Evolutionary conservation across 75 land plant genomes (phyloP).

Genomic region (Sequoiadendron giganteum): DNA sequence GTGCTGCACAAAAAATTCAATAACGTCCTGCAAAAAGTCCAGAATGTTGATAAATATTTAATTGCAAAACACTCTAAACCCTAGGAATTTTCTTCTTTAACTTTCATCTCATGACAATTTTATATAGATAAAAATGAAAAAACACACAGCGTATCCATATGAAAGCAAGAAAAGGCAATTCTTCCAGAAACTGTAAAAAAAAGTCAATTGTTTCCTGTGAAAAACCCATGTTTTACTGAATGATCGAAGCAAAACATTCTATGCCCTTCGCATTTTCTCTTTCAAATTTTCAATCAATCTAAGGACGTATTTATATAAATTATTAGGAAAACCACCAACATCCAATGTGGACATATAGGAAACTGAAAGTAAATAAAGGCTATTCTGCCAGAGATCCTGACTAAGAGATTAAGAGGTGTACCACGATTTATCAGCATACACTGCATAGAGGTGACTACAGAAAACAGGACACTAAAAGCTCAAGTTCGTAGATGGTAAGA

Average conservation of each 20-base stretch:
- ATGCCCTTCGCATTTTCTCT: background rate
- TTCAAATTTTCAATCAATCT: background rate
- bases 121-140: background rate
- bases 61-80: background rate
- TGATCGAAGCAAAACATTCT: background rate
- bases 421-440: background rate
- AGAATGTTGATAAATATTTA: background rate
- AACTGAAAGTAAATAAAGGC: background rate
- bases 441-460: background rate
- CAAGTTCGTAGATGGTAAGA: background rate
- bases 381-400: background rate
- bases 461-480: background rate
- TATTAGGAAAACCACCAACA: background rate
- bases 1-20: conserved; percentile 65
- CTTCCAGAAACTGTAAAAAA: background rate
- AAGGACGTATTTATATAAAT: background rate
- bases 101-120: background rate
- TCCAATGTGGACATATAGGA: background rate
- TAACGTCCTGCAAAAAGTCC: conserved; percentile 60
- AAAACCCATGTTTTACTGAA: background rate
- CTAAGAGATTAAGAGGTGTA: background rate
- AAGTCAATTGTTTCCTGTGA: background rate
- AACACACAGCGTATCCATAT: background rate
- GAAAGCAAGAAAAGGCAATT: background rate
- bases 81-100: background rate